Percentiles rank a stretch among this genome's conserved stretches.
Conservation (phyloP, 805 yeast species). For the Yarrowia deformans region DNA sequence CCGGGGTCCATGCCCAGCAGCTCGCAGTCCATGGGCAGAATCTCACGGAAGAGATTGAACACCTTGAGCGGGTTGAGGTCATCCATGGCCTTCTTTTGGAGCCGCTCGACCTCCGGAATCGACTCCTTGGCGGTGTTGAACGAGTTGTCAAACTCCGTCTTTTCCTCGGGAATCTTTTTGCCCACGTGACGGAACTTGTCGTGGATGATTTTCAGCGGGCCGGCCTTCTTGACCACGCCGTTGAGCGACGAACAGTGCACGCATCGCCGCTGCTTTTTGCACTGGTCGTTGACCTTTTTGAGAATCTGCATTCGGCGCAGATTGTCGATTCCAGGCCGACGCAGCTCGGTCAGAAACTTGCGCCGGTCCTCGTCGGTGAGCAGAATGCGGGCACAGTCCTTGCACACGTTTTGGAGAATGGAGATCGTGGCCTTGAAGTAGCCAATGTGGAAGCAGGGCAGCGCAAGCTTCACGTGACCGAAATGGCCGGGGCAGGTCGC, state of each 20-base stretch:
- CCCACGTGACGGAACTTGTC: conserved; percentile 97
- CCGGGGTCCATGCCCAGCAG: conserved; percentile 88
- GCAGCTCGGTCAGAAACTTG: conserved; percentile 74
- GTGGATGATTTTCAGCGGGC: conserved; percentile 93
- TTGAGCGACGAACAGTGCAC: conserved; percentile 84
- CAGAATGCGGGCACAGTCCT: conserved; percentile 80
- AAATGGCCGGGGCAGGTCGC: conserved; percentile 98
- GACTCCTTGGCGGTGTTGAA: conserved; percentile 74
- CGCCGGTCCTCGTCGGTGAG: conserved; percentile 76
- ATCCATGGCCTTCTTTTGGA: conserved; percentile 85
- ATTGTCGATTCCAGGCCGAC: conserved; percentile 89
- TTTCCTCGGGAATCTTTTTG: conserved; percentile 85
- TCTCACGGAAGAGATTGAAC: conserved; percentile 83
- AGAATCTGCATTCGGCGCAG: conserved; percentile 88
- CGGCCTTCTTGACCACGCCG: conserved; percentile 98
- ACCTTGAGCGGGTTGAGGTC: conserved; percentile 94
- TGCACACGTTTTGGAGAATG: conserved; percentile 89
- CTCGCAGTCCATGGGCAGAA: conserved; percentile 88
- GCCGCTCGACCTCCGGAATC: conserved; percentile 88
- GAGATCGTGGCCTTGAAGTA: conserved; percentile 90
- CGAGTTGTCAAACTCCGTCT: conserved; percentile 84
- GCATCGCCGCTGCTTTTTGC: conserved; percentile 94
- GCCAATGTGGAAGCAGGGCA: conserved; percentile 98
- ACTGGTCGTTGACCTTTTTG: conserved; percentile 85
- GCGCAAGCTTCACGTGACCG: conserved; percentile 90